Evolutionary conservation across 1,284 basidiomycete species (phyloP).

Genomic region (Cryptococcus maquisensis): DNA sequence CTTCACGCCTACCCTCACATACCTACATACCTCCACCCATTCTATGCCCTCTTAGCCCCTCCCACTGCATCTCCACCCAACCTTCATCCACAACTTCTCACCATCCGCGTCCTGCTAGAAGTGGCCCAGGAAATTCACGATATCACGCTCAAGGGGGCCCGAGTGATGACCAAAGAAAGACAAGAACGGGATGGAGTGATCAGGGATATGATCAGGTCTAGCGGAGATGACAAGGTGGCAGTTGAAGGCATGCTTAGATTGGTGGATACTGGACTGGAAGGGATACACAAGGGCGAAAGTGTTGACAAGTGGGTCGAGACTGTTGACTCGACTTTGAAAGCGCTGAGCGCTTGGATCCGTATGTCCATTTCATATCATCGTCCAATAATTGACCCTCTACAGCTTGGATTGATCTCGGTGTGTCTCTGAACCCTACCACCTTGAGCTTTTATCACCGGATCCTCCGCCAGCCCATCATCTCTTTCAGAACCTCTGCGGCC

Average conservation of each 20-base stretch:
- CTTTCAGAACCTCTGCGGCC: constrained; percentile 76
- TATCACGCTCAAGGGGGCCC: constrained; percentile 78
- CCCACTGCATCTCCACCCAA: constrained; percentile 51
- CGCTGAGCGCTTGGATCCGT: constrained; percentile 93
- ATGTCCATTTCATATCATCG: constrained; percentile 46
- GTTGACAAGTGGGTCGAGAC: constrained; percentile 65
- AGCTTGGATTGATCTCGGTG: constrained; percentile 98
- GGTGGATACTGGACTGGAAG: constrained; percentile 67
- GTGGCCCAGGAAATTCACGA: constrained; percentile 90
- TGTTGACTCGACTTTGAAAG: constrained; percentile 81
- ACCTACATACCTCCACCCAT: constrained; percentile 47
- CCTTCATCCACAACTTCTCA: constrained; percentile 72
- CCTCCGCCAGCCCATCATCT: constrained; percentile 71
- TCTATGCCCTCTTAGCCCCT: constrained; percentile 48
- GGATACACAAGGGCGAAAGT: constrained; percentile 53
- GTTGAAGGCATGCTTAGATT: constrained; percentile 84
- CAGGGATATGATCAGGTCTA: constrained; percentile 80
- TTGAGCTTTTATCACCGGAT: constrained; percentile 80
- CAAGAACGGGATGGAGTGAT: constrained; percentile 75
- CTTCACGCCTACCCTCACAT: constrained; percentile 60
- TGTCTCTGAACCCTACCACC: constrained; percentile 87
- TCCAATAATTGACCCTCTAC: background rate
- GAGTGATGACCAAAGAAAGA: constrained; percentile 64
- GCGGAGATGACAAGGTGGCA: constrained; percentile 75
- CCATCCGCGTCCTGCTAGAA: constrained; percentile 83